phyloP scores from a whole-genome alignment of 257 asterid species.

The Asclepias syriaca region DNA sequence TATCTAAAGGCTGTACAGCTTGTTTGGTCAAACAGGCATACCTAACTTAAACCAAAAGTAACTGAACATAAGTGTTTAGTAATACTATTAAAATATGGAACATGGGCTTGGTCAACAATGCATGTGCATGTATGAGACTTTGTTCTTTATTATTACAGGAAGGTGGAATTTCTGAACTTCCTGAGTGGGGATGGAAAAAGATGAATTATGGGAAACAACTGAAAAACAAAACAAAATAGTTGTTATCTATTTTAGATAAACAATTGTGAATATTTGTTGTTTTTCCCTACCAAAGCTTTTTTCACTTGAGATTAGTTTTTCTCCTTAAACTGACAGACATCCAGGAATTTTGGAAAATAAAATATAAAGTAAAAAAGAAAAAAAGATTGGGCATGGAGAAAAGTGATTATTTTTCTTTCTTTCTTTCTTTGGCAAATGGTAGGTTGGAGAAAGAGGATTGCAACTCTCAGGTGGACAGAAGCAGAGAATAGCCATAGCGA shows the following conservation, averaged over 20 bases:
- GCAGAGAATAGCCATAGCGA: constrained; percentile 85
- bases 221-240: neutral
- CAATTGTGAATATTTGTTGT: neutral
- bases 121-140: constrained; percentile 52
- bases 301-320: neutral
- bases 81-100: constrained; percentile 40
- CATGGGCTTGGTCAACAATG: constrained; percentile 60
- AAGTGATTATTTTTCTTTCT: neutral
- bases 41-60: constrained; percentile 39
- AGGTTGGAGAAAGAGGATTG: constrained; percentile 86
- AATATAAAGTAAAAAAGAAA: too few relatives aligned
- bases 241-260: neutral
- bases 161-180: constrained; percentile 13
- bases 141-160: constrained; percentile 24
- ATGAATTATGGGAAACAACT: neutral
- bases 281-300: neutral
- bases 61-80: constrained; percentile 39
- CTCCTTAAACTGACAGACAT: neutral
- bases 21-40: constrained; percentile 46
- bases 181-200: neutral
- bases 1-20: constrained; percentile 17
- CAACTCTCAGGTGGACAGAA: constrained; percentile 93
- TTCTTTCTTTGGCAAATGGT: constrained; percentile 12
- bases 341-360: neutral
- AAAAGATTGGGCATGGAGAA: neutral